Percentiles rank a stretch among this genome's conserved stretches.
phyloP scores from a whole-genome alignment of 2,329 filamentous ascomycete genomes.

The Aspergillus niger region DNA sequence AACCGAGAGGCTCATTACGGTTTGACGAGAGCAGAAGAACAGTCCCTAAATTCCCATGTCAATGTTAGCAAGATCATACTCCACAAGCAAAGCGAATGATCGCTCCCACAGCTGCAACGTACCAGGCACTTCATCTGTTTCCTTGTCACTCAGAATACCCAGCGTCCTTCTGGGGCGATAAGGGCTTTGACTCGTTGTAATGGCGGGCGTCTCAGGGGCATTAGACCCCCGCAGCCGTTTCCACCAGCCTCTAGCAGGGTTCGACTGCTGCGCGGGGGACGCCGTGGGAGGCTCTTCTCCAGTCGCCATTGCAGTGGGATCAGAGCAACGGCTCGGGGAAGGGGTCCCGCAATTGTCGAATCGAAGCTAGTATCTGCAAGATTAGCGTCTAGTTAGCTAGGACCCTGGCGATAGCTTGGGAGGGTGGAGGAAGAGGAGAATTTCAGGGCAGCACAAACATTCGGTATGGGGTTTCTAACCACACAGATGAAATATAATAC shows the following conservation, averaged over 20 bases:
- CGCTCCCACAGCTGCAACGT: conserved; percentile 28
- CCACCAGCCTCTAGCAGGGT: conserved; percentile 20
- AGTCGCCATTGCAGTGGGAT: conserved; percentile 4
- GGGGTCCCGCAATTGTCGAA: neutral
- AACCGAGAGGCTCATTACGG: conserved; percentile 63
- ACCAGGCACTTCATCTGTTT: conserved; percentile 88
- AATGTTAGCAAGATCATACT: conserved; percentile 3
- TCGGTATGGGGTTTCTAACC: neutral
- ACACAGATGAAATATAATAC: neutral
- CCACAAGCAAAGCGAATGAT: neutral
- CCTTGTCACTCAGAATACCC: conserved; percentile 79
- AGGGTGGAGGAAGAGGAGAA: neutral
- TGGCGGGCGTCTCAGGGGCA: conserved; percentile 4
- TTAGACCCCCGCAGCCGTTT: conserved; percentile 20
- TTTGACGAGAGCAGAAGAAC: conserved; percentile 62
- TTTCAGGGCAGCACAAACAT: neutral
- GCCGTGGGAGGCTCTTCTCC: neutral
- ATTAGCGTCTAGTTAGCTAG: neutral
- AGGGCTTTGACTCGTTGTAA: conserved; percentile 19
- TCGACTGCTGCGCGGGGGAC: neutral
- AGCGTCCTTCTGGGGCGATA: conserved; percentile 57
- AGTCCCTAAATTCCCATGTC: conserved; percentile 51
- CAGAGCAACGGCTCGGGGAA: neutral
- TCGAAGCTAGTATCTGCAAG: neutral
- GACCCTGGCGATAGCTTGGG: neutral